A percentile compares a stretch with the other conserved stretches of the same genome.
These are phyloP conservation scores for Shiraia bambusicola DNA, from an alignment of 2,329 filamentous ascomycete species.

Conservation along the genomic window DNA sequence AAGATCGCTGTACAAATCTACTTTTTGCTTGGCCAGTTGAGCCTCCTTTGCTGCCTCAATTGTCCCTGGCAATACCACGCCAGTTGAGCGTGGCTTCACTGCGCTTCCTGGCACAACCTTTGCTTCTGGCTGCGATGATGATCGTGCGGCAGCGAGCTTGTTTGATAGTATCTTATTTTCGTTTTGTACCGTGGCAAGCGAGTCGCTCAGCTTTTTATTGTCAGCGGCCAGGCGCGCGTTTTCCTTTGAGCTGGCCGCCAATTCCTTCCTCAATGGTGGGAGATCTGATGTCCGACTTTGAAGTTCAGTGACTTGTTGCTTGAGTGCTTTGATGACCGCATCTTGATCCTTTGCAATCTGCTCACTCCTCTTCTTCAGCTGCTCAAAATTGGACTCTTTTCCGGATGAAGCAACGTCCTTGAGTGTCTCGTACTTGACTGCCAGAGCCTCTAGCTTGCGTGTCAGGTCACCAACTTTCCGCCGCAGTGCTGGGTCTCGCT, in stretches of 20 bases:
- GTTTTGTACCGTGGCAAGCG: constrained; percentile 66
- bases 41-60: constrained; percentile 67
- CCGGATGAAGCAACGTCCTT: constrained; percentile 76
- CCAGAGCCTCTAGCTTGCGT: constrained; percentile 74
- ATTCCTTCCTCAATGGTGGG: constrained; percentile 60
- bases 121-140: constrained; percentile 32
- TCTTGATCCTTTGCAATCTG: constrained; percentile 71
- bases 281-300: constrained; percentile 64
- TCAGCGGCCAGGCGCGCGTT: constrained; percentile 53
- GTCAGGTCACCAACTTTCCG: constrained; percentile 79
- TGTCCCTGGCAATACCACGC: constrained; percentile 49
- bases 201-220: constrained; percentile 56
- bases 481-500: constrained; percentile 67
- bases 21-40: constrained; percentile 76
- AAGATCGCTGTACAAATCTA: constrained; percentile 86
- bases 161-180: constrained; percentile 77
- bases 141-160: constrained; percentile 63
- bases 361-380: constrained; percentile 74
- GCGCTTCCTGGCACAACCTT: constrained; percentile 65
- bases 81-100: constrained; percentile 54
- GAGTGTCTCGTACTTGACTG: constrained; percentile 74
- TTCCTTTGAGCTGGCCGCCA: constrained; percentile 63
- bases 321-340: constrained; percentile 73
- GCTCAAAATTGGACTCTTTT: constrained; percentile 85
- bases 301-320: constrained; percentile 70